phyloP scores from a whole-genome alignment of 2,329 filamentous ascomycete genomes.

The Coniella vitis region DNA sequence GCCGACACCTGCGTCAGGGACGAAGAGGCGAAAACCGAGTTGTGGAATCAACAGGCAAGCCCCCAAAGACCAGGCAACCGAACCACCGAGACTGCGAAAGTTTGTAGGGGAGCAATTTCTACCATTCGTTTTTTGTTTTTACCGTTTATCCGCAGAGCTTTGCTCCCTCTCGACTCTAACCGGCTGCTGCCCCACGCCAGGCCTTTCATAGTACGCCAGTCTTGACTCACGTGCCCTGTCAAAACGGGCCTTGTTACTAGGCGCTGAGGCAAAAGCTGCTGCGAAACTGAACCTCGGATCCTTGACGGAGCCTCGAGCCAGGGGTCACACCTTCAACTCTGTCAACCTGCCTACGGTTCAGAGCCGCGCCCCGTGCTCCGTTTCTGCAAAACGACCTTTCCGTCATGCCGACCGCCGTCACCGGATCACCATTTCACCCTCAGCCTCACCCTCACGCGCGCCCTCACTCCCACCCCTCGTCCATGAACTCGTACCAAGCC shows the following conservation, averaged over 20 bases:
- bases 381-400: slow-evolving; percentile 2
- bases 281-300: not conserved
- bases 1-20: no score
- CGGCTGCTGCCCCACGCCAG: not conserved
- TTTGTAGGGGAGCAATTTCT: no score
- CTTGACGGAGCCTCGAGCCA: no score
- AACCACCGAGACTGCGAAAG: no score
- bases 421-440: not conserved
- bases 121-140: not conserved
- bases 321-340: not conserved
- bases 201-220: not conserved
- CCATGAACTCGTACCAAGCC: slow-evolving; percentile 6
- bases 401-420: slow-evolving; percentile 6
- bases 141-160: not conserved
- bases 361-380: not conserved
- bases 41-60: no score
- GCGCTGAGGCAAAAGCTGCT: not conserved
- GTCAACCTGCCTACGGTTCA: not conserved
- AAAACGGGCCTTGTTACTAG: no score
- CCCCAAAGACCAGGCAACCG: no score
- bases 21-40: not conserved
- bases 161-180: not conserved
- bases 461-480: not conserved
- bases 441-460: not conserved
- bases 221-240: slow-evolving; percentile 2